phyloP scores from a whole-genome alignment of 306 rosid species.

The Trifolium subterraneum region DNA sequence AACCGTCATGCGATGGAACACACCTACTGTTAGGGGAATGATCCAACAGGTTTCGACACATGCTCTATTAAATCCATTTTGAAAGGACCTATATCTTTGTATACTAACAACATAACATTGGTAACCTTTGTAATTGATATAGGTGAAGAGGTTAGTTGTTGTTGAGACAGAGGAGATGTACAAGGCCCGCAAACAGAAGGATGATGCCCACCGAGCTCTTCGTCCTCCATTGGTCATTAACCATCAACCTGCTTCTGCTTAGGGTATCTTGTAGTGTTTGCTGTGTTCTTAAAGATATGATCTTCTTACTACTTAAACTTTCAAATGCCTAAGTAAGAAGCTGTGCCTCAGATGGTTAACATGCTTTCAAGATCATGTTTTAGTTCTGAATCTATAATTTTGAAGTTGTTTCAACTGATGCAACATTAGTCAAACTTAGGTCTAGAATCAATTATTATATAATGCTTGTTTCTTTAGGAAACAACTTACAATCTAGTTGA shows the following conservation, averaged over 20 bases:
- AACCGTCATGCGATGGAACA: constrained; percentile 94
- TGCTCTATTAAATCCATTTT: constrained; percentile 15
- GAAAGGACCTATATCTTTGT: constrained; percentile 1
- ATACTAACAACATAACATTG: constrained; percentile 28
- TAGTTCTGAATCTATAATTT: constrained; percentile 36
- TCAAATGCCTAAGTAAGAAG: constrained; percentile 10
- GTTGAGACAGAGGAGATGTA: constrained; percentile 90
- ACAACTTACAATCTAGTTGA: not conserved
- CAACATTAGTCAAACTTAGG: constrained; percentile 7
- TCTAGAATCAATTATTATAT: constrained; percentile 26
- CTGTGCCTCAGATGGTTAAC: constrained; percentile 34
- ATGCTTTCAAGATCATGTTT: constrained; percentile 34
- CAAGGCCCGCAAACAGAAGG: constrained; percentile 76
- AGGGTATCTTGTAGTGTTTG: constrained; percentile 51
- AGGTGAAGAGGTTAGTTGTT: constrained; percentile 90
- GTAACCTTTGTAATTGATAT: constrained; percentile 29
- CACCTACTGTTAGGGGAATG: constrained; percentile 94
- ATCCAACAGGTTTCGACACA: constrained; percentile 71
- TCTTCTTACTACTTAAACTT: constrained; percentile 34
- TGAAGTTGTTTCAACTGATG: constrained; percentile 31
- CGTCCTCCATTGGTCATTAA: constrained; percentile 71
- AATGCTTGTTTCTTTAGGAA: constrained; percentile 10
- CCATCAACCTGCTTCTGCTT: constrained; percentile 64
- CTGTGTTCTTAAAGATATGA: constrained; percentile 32
- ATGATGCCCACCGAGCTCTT: constrained; percentile 60